phyloP scores from a whole-genome alignment of 1,284 basidiomycete species.

The Fistulina hepatica region DNA sequence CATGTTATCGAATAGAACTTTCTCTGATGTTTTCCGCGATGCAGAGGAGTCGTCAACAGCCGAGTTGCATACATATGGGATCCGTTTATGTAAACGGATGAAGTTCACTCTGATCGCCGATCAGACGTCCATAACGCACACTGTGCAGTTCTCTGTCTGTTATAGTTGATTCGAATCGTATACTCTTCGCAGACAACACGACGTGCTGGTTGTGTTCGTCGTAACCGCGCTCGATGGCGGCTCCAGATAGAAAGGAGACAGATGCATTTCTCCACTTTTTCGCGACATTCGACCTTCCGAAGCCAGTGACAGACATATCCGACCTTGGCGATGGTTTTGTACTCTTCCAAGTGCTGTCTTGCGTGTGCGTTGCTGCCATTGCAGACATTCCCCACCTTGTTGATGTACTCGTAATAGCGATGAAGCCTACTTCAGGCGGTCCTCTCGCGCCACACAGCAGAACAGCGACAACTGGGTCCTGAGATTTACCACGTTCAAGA shows the following conservation, averaged over 20 bases:
- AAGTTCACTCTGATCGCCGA: too few species aligned
- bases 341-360: constrained; percentile 58
- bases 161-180: too few species aligned
- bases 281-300: constrained; percentile 54
- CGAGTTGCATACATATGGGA: too few species aligned
- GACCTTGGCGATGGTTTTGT: constrained; percentile 70
- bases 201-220: too few species aligned
- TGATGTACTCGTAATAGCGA: constrained; percentile 39
- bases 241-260: constrained; percentile 57
- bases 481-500: constrained; percentile 75
- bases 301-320: constrained; percentile 45
- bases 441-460: constrained; percentile 43
- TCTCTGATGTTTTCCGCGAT: too few species aligned
- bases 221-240: too few species aligned
- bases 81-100: too few species aligned
- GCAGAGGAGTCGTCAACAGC: too few species aligned
- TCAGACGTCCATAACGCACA: too few species aligned
- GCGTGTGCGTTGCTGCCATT: constrained; percentile 43
- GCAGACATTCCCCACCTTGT: background rate
- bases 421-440: constrained; percentile 63
- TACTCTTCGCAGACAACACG: too few species aligned
- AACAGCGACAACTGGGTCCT: constrained; percentile 82
- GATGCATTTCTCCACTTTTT: constrained; percentile 73
- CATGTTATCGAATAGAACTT: too few species aligned
- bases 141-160: too few species aligned